Percentiles rank a stretch among this genome's conserved stretches.
Evolutionary conservation across 306 rosid genomes (phyloP).

Genomic region (Cicer judaicum): DNA sequence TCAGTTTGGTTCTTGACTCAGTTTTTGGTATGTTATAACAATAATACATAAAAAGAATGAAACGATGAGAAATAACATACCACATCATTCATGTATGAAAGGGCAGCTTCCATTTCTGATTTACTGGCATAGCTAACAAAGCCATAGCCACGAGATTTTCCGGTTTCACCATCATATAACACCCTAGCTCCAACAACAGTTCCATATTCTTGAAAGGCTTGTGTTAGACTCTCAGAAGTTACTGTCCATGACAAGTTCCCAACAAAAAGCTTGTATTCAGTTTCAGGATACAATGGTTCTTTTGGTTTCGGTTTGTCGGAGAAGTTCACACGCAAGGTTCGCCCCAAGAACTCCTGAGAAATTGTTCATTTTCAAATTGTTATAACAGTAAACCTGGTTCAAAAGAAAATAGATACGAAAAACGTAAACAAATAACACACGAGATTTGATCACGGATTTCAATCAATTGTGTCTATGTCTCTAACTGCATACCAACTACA

Average conservation of each 20-base stretch:
- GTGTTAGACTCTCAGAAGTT: constrained; percentile 72
- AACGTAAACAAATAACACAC: too few species aligned
- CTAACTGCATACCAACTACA: too few species aligned
- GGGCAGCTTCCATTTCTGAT: constrained; percentile 90
- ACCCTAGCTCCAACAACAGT: constrained; percentile 92
- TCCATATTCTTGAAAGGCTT: constrained; percentile 85
- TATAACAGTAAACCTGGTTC: too few species aligned
- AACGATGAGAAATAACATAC: constrained; percentile 49
- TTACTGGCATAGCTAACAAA: constrained; percentile 72
- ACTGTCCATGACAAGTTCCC: constrained; percentile 93
- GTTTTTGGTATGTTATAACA: too few species aligned
- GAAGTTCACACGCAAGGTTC: constrained; percentile 86
- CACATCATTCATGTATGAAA: constrained; percentile 67
- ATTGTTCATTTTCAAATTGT: constrained; percentile 33
- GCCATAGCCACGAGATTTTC: constrained; percentile 91
- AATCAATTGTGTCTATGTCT: too few species aligned
- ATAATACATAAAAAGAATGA: neutral
- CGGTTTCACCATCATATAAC: constrained; percentile 82
- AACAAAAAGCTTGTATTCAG: constrained; percentile 79
- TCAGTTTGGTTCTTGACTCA: too few species aligned
- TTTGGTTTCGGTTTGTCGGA: constrained; percentile 85
- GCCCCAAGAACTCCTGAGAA: constrained; percentile 77
- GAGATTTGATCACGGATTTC: too few species aligned
- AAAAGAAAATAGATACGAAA: too few species aligned
- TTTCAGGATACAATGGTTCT: constrained; percentile 84